Evolutionary conservation across 805 yeast species (phyloP), one percentile per base, ranked within the genome.

Genomic region (Ogataea saltuana): DNA sequence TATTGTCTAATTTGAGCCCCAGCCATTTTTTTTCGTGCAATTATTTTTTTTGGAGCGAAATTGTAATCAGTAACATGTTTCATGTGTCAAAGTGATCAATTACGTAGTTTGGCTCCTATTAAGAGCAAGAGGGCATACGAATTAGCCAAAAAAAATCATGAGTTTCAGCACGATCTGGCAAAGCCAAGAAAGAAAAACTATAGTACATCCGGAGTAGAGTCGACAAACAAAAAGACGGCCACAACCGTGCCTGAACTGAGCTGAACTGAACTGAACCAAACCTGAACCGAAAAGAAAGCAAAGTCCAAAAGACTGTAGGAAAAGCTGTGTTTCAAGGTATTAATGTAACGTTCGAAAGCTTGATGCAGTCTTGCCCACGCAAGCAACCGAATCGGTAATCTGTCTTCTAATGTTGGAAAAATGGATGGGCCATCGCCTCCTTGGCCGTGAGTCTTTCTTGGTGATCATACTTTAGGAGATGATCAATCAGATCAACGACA

Each of bases 381-480:
- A 22, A 7, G 28, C 28, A 25, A 13, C 12, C n/a, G 25, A 22
- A 12, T 7, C 29, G 6, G 6, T 26, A 12, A 17, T 33, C 33
- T 17, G 23, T 12, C 21, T 21, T 32, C 33, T 41, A 49, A 15
- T 39, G 45, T 19, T 55, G 55, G 42, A 62, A 62, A 45, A 61
- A 62, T 5, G 64, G 60, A 66, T 89, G 96, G 3, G 63, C 76
- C 88, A 88, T 79, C 13, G 96, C 95, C 63, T 89, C 96, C 62
- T 76, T 71, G 2, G 97, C 96, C 4, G 97, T 89, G 45, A 87
- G 71, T 58, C 97, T 78, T 57, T 83, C 86, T 62, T 84, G 90
- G 61, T 89, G 97, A 61, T 89, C 96, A 57, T 87, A 89, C 45
- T 83, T 75, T 56, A 89, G 70, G 48, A 89, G 65, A 42, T 79